Conservation (phyloP, 441 rosid species). For the Populus hybrid region DNA sequence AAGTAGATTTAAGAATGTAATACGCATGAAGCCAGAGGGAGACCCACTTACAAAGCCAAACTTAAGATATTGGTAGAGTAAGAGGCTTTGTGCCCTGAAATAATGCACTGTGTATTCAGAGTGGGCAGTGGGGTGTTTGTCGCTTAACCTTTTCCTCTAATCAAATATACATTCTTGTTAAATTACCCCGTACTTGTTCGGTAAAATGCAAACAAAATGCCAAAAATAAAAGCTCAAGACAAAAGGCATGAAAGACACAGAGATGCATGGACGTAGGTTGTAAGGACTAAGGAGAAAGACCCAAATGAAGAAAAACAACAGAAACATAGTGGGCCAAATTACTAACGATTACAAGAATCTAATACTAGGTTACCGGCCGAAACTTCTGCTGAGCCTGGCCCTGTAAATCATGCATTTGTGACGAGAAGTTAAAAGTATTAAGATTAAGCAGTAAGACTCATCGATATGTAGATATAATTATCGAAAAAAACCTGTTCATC, state of each 20-base stretch:
- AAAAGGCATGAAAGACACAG: neutral
- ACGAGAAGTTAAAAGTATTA: neutral
- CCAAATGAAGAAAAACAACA: neutral
- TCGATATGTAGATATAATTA: neutral
- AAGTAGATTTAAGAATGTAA: no score
- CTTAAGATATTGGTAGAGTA: neutral
- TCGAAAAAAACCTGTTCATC: neutral
- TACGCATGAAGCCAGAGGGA: no score
- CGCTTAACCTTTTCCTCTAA: neutral
- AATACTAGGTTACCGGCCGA: conserved; percentile 47
- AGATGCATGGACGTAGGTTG: neutral
- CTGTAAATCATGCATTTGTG: conserved; percentile 66
- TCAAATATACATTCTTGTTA: no score
- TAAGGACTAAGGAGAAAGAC: neutral
- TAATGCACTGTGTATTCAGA: neutral
- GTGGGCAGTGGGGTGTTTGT: neutral
- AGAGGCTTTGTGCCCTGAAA: neutral
- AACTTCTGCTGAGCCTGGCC: conserved; percentile 79
- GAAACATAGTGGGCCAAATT: neutral
- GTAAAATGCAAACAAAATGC: no score
- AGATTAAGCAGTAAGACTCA: neutral
- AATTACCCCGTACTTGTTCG: no score
- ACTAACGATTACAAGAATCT: conserved; percentile 1
- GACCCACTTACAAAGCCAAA: neutral
- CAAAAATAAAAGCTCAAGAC: neutral